These are phyloP conservation scores for Polytrichum formosum DNA, from an alignment of 225 moss, liverwort and hornwort species.

Conservation along the genomic window DNA sequence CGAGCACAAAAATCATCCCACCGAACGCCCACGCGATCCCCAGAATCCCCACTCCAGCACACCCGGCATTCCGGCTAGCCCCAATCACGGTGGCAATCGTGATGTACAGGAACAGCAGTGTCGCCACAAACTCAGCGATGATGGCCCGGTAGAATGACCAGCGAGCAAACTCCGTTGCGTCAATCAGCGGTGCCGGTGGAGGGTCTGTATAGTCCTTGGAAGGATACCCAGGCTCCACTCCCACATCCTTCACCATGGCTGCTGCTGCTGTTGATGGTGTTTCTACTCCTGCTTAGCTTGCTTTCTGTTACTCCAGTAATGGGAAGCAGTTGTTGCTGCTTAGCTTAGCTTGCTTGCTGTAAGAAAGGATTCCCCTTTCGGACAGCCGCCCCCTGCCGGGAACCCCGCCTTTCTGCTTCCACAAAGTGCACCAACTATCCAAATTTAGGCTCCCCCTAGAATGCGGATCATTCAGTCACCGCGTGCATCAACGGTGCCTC, in stretches of 20 bases:
- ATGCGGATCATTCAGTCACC: too few relatives aligned
- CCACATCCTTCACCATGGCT: slow-evolving; percentile 27
- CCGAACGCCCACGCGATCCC: slow-evolving; percentile 45
- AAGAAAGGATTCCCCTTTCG: too few relatives aligned
- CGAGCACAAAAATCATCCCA: slow-evolving; percentile 58
- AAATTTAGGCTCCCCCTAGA: too few relatives aligned
- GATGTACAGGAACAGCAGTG: slow-evolving; percentile 43
- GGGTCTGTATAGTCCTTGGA: slow-evolving; percentile 43
- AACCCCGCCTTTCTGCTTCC: too few relatives aligned
- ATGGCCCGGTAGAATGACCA: slow-evolving; percentile 49
- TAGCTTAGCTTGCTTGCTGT: too few relatives aligned
- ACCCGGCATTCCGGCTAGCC: slow-evolving; percentile 19
- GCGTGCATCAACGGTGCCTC: too few relatives aligned
- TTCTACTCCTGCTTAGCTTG: too few relatives aligned
- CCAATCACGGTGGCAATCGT: slow-evolving; percentile 31
- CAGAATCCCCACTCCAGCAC: slow-evolving; percentile 31
- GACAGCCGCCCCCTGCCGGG: too few relatives aligned
- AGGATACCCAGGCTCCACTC: slow-evolving; percentile 36
- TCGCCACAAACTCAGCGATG: slow-evolving; percentile 45
- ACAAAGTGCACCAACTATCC: too few relatives aligned
- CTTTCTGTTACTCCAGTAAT: too few relatives aligned
- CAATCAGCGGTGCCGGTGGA: slow-evolving; percentile 22
- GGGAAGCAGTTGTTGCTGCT: too few relatives aligned
- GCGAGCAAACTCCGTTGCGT: slow-evolving; percentile 12
- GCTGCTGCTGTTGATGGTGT: background rate